A percentile compares a stretch with the other conserved stretches of the same genome.
These are phyloP conservation scores for Boletus patriciae DNA, from an alignment of 768 basidiomycete species.

Conservation along the genomic window DNA sequence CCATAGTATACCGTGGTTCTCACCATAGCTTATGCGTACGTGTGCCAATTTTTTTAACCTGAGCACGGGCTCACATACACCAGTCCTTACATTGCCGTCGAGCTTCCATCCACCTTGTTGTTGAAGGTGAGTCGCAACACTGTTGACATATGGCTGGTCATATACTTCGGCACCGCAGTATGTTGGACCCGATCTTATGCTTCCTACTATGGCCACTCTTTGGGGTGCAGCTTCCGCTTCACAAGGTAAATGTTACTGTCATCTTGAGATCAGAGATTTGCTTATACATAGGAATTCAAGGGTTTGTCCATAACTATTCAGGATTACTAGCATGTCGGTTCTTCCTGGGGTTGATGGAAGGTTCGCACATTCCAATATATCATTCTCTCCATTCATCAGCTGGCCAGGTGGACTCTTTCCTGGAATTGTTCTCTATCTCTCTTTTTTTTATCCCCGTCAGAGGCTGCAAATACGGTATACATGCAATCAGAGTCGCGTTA, in stretches of 20 bases:
- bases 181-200: not conserved
- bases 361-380: no score
- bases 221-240: not conserved
- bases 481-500: no score
- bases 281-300: not conserved
- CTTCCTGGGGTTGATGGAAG: no score
- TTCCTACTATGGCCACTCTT: not conserved
- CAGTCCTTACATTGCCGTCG: conserved; percentile 52
- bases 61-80: conserved; percentile 18
- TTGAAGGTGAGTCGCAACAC: conserved; percentile 40
- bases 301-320: no score
- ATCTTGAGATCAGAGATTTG: not conserved
- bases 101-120: conserved; percentile 62
- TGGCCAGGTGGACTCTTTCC: no score
- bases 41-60: not conserved
- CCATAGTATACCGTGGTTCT: conserved; percentile 33
- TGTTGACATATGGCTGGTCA: not conserved
- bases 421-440: no score
- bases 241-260: not conserved
- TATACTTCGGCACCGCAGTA: not conserved
- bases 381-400: no score
- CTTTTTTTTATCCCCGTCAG: no score
- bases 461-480: no score
- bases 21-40: conserved; percentile 22
- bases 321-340: no score